phyloP scores from a whole-genome alignment of 306 rosid species.

The Cyclanthera cordifolia region DNA sequence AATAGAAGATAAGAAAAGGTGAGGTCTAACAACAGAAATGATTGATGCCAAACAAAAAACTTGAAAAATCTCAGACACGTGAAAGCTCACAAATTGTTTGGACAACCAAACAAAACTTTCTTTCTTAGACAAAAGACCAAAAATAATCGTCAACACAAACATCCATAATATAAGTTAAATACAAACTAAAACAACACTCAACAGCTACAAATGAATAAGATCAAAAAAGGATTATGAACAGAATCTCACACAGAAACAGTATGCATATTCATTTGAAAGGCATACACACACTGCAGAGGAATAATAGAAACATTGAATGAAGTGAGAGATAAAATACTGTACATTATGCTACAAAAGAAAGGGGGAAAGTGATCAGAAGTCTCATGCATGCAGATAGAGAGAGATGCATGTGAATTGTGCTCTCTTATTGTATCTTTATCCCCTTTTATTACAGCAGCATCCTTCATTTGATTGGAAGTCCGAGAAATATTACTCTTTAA shows the following conservation, averaged over 20 bases:
- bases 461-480: neutral
- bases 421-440: neutral
- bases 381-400: no score
- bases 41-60: neutral
- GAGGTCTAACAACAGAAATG: neutral
- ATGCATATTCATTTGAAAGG: neutral
- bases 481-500: neutral
- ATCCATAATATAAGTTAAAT: no score
- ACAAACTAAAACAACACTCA: no score
- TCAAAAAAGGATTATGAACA: no score
- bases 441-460: neutral
- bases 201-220: no score
- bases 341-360: neutral
- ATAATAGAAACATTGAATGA: neutral
- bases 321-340: neutral
- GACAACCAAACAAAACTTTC: neutral
- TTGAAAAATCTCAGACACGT: neutral
- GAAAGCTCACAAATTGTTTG: neutral
- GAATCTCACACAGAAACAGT: neutral
- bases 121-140: neutral
- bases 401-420: neutral
- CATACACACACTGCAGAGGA: neutral
- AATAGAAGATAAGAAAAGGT: no score
- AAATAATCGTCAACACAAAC: no score
- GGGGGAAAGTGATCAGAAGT: neutral